These are phyloP conservation scores for Coemansia umbellata DNA, from an alignment of 192 early-diverging fungal species.

Conservation along the genomic window DNA sequence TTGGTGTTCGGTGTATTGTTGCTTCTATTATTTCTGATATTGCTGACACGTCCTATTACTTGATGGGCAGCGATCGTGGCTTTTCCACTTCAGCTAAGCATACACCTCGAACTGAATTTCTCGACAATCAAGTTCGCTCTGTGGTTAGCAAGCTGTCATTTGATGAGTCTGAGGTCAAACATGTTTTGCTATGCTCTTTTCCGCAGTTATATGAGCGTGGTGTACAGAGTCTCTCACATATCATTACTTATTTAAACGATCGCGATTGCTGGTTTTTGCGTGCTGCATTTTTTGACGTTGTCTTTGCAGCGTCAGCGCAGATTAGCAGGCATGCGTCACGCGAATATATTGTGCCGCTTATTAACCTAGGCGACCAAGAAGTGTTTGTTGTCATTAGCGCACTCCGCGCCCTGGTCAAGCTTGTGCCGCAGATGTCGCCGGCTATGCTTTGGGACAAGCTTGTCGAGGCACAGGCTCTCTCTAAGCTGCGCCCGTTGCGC, in stretches of 20 bases:
- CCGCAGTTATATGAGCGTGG: constrained; percentile 43
- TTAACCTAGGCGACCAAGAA: constrained; percentile 86
- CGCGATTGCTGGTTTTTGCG: constrained; percentile 87
- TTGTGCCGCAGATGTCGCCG: constrained; percentile 53
- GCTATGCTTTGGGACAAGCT: constrained; percentile 50
- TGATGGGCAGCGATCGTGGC: constrained; percentile 58
- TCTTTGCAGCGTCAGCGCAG: constrained; percentile 84
- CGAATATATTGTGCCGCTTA: constrained; percentile 90
- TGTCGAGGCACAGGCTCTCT: constrained; percentile 27
- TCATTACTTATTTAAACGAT: constrained; percentile 97
- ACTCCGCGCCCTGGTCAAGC: constrained; percentile 71
- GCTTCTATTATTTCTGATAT: constrained; percentile 76
- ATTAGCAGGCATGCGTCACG: constrained; percentile 82
- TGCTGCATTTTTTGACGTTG: constrained; percentile 92
- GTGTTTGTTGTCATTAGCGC: constrained; percentile 92
- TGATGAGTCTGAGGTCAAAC: constrained; percentile 77
- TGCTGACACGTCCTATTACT: constrained; percentile 72
- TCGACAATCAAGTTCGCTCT: constrained; percentile 71
- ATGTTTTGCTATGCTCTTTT: constrained; percentile 67
- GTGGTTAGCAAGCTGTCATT: constrained; percentile 74
- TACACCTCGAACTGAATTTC: not conserved
- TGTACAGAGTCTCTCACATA: constrained; percentile 67
- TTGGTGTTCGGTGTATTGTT: constrained; percentile 74
- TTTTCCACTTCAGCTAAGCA: too few species aligned
- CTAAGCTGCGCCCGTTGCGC: constrained; percentile 12